Evolutionary conservation across 2,329 filamentous ascomycete genomes (phyloP).

Genomic region (Fusarium chaquense): DNA sequence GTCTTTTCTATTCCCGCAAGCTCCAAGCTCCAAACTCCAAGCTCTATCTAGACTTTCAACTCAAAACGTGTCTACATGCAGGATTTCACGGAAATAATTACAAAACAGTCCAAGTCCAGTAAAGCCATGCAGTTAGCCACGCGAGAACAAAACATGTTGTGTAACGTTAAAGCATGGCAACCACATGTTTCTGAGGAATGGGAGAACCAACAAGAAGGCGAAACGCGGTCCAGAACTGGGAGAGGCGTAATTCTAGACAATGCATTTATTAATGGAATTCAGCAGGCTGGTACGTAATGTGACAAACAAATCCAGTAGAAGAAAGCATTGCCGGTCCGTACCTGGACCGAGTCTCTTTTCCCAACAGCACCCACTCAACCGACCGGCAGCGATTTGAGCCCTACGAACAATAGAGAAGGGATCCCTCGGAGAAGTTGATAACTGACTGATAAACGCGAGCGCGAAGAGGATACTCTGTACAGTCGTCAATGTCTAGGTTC

Average conservation of each 20-base stretch:
- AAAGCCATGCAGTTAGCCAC: conserved; percentile 14
- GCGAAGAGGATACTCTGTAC: conserved; percentile 11
- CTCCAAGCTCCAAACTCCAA: neutral
- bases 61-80: neutral
- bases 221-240: conserved; percentile 15
- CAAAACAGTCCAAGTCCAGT: neutral
- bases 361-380: neutral
- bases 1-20: conserved; percentile 1
- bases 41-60: neutral
- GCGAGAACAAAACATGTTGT: conserved; percentile 16
- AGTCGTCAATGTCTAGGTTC: conserved; percentile 20
- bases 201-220: conserved; percentile 27
- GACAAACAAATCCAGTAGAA: neutral
- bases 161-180: conserved; percentile 31
- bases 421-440: neutral
- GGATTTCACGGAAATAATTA: neutral
- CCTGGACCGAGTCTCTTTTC: conserved; percentile 16
- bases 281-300: neutral
- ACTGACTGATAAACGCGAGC: neutral
- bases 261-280: conserved; percentile 1
- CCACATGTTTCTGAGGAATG: conserved; percentile 25
- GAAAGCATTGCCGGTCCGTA: conserved; percentile 26
- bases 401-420: neutral
- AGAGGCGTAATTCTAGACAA: conserved; percentile 20
- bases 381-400: neutral